Evolutionary conservation across 2,329 filamentous ascomycete genomes (phyloP), one percentile per base, ranked within the genome.

Genomic region (Venturia oleaginea): DNA sequence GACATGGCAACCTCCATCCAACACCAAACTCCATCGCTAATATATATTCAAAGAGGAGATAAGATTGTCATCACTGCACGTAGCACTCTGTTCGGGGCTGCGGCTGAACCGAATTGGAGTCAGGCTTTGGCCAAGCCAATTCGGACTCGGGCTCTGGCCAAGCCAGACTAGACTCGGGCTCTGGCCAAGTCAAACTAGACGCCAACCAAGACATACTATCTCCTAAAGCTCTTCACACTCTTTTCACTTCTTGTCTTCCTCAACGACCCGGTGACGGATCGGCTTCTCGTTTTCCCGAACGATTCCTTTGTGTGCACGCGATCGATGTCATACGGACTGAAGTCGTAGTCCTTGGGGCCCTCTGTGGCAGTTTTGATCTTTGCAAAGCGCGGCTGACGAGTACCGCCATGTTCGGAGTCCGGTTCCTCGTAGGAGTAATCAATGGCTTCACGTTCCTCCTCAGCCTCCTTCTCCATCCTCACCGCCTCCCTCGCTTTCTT

Each of bases 301-400:
- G 75, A 78, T 63, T 81, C 78, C 64, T 75, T 70, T 34, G 79
- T 81, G 66, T 81, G 74, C 17, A 80, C 75, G 1, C 78, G 75
- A 66, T 81, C 79, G 48, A 81, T 76, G 63, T 80, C 78, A 67
- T 77, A 81, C 5, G 79, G 79, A 67, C 76, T 80, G 43, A 63
- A 65, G n/a, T 77, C 74, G 57, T 79, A 75, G 1, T 57, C 51
- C 24, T 19, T 19, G 8, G 30, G 51, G 5, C 27, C 30, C 27
- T 74, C 70, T 11, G 69, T 43, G 48, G 69, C 72, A 0, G 76
- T 71, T 70, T 76, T 77, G 70, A 78, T 73, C 68, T 72, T 71
- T 64, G 73, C 73, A 62, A 77, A 78, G 4, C 68, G 69, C 7
- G 73, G 71, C 27, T 68, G 67, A 46, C 72, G 70, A 19, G 71